phyloP scores from a whole-genome alignment of 2,329 filamentous ascomycete genomes.

The Rosellinia necatrix region DNA sequence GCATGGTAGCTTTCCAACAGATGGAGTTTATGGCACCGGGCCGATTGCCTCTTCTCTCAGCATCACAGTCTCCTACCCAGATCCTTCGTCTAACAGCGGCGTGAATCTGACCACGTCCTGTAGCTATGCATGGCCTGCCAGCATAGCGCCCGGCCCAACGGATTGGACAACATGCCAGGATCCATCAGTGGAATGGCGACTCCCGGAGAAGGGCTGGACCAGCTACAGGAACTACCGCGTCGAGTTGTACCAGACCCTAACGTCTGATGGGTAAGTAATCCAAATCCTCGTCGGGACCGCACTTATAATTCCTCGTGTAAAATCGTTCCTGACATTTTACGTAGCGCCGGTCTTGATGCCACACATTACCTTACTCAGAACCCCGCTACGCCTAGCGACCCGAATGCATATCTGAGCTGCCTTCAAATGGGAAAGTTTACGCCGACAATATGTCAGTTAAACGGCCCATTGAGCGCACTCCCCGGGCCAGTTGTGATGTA shows the following conservation, averaged over 20 bases:
- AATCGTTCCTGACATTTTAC: background rate
- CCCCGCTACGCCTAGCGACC: constrained; percentile 7
- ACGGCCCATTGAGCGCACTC: constrained; percentile 13
- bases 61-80: constrained; percentile 17
- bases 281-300: background rate
- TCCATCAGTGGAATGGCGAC: constrained; percentile 18
- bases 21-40: constrained; percentile 9
- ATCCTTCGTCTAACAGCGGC: background rate
- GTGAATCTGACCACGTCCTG: constrained; percentile 9
- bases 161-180: constrained; percentile 10
- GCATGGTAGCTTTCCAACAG: constrained; percentile 3
- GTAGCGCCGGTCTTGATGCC: constrained; percentile 12
- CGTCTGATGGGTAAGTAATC: constrained; percentile 13
- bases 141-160: constrained; percentile 7
- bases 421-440: constrained; percentile 21
- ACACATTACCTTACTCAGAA: constrained; percentile 12
- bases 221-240: constrained; percentile 9
- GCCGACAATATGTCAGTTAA: constrained; percentile 5
- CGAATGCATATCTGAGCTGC: constrained; percentile 20
- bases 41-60: constrained; percentile 15
- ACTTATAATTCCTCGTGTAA: no score
- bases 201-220: constrained; percentile 10
- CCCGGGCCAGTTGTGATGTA: constrained; percentile 16
- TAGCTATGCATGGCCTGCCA: constrained; percentile 7
- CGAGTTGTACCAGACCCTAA: constrained; percentile 11